These are phyloP conservation scores for Dovyalis caffra DNA, from an alignment of 345 rosid genomes.

Conservation along the genomic window DNA sequence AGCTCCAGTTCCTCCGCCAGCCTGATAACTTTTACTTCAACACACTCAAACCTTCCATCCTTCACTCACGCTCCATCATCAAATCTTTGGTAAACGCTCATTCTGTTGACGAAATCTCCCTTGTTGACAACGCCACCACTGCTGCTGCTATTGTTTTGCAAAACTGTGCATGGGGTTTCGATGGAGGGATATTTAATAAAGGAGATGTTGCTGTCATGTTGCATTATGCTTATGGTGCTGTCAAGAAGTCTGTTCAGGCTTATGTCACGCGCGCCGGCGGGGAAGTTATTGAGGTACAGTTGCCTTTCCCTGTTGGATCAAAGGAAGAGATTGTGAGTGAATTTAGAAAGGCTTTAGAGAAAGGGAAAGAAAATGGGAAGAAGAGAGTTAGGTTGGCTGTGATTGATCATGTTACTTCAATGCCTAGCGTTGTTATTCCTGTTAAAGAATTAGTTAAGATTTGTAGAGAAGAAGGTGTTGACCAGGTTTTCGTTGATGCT, in stretches of 20 bases:
- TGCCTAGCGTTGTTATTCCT: constrained; percentile 90
- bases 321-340: constrained; percentile 55
- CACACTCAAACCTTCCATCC: constrained; percentile 49
- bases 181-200: constrained; percentile 54
- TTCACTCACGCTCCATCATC: constrained; percentile 51
- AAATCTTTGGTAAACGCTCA: constrained; percentile 67
- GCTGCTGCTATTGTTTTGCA: constrained; percentile 86
- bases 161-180: constrained; percentile 63
- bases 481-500: constrained; percentile 87
- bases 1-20: constrained; percentile 63
- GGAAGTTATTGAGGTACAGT: constrained; percentile 73
- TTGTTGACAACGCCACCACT: constrained; percentile 95
- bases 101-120: constrained; percentile 63
- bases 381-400: constrained; percentile 76
- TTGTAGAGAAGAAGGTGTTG: constrained; percentile 85
- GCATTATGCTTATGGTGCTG: constrained; percentile 84
- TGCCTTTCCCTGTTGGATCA: constrained; percentile 81
- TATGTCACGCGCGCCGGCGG: constrained; percentile 88
- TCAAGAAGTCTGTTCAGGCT: constrained; percentile 88
- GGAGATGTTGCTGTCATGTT: constrained; percentile 86
- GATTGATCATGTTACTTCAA: constrained; percentile 91
- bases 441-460: constrained; percentile 73
- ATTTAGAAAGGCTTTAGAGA: constrained; percentile 61
- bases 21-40: constrained; percentile 76
- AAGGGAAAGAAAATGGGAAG: constrained; percentile 61